Conservation (phyloP, 2,329 filamentous ascomycete genomes). For the Mollisiaceae sp. region DNA sequence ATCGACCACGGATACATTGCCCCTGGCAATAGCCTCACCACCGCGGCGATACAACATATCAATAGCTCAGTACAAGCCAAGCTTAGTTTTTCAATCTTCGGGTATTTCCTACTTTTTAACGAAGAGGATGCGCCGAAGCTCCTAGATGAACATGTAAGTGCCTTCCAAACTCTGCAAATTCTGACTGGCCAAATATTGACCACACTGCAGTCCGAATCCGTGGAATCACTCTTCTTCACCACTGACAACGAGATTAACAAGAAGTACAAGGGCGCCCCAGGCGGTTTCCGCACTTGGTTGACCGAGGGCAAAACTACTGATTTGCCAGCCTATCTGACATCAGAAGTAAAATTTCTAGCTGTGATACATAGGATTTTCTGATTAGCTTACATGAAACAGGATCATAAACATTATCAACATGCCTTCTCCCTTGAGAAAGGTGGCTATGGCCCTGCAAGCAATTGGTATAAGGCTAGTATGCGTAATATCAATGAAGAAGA, state of each 20-base stretch:
- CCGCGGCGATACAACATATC: neutral
- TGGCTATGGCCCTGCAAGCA: neutral
- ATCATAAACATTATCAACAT: slow-evolving; percentile 21
- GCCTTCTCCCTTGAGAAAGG: slow-evolving; percentile 19
- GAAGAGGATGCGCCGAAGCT: slow-evolving; percentile 27
- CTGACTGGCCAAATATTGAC: slow-evolving; percentile 23
- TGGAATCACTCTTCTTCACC: slow-evolving; percentile 23
- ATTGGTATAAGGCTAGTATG: neutral
- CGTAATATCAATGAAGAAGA: neutral
- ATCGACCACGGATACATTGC: slow-evolving; percentile 18
- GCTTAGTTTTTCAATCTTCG: neutral
- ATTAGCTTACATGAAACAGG: neutral
- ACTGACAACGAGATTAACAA: slow-evolving; percentile 22
- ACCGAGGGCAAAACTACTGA: slow-evolving; percentile 18
- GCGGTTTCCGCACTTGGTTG: slow-evolving; percentile 25
- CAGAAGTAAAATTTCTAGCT: slow-evolving; percentile 22
- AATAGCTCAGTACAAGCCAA: neutral
- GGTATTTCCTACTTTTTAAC: slow-evolving; percentile 1
- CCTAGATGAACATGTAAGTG: slow-evolving; percentile 24
- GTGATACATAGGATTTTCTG: slow-evolving; percentile 13
- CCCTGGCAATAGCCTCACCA: slow-evolving; percentile 9
- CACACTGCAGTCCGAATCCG: slow-evolving; percentile 22
- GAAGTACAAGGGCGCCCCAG: slow-evolving; percentile 23
- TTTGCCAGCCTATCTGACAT: slow-evolving; percentile 24
- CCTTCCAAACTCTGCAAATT: slow-evolving; percentile 21